Conservation (phyloP, 1,284 basidiomycete genomes). For the Ceratobasidium sp. region DNA sequence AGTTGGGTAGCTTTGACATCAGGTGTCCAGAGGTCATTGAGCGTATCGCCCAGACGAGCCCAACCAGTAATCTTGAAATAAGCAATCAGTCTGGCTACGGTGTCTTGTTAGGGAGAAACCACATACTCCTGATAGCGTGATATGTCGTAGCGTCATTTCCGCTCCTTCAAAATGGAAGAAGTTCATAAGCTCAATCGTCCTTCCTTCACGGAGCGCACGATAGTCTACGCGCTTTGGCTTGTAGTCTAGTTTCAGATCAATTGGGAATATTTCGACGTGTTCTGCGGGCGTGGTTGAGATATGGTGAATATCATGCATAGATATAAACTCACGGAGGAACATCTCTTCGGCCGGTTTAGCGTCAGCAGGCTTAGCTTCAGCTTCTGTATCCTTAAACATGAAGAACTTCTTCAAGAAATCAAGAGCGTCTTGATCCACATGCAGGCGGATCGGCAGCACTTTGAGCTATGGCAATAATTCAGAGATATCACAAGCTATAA, state of each 20-base stretch:
- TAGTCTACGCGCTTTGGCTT: constrained; percentile 98
- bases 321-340: constrained; percentile 76
- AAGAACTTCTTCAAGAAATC: constrained; percentile 98
- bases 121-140: constrained; percentile 90
- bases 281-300: constrained; percentile 63
- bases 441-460: constrained; percentile 87
- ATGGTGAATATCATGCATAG: not conserved
- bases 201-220: constrained; percentile 88
- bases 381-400: constrained; percentile 80
- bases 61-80: constrained; percentile 83
- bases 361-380: constrained; percentile 47
- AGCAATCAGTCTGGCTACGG: constrained; percentile 14
- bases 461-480: constrained; percentile 71
- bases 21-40: constrained; percentile 98
- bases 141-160: constrained; percentile 96
- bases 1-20: constrained; percentile 99
- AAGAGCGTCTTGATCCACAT: constrained; percentile 98
- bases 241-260: constrained; percentile 95
- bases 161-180: constrained; percentile 99
- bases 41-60: constrained; percentile 85
- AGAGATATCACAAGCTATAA: constrained; percentile 1
- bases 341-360: constrained; percentile 63
- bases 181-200: constrained; percentile 98
- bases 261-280: constrained; percentile 89
- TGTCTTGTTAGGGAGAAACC: not conserved